Percentiles rank a stretch among this genome's conserved stretches.
Evolutionary conservation across 306 rosid genomes (phyloP).

Genomic region (Malus orientalis): DNA sequence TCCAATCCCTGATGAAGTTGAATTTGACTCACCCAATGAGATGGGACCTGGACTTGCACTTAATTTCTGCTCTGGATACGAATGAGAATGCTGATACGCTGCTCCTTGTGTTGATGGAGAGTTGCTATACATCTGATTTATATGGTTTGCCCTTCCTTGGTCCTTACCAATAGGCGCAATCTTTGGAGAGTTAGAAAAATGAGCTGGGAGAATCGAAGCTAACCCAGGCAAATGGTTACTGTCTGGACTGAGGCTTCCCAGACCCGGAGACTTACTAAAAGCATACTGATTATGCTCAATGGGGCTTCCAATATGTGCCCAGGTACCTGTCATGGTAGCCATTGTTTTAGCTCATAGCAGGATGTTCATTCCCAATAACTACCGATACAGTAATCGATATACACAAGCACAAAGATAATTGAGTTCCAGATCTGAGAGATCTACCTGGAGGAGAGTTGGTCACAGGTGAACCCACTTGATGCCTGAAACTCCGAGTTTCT

Average conservation of each 20-base stretch:
- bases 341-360: slow-evolving; percentile 13
- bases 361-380: slow-evolving; percentile 5
- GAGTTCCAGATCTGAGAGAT: slow-evolving; percentile 9
- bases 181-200: slow-evolving; percentile 55
- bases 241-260: slow-evolving; percentile 59
- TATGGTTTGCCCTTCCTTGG: slow-evolving; percentile 51
- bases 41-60: slow-evolving; percentile 60
- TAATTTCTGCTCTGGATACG: slow-evolving; percentile 60
- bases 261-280: slow-evolving; percentile 63
- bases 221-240: slow-evolving; percentile 69
- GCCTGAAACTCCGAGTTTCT: slow-evolving; percentile 55
- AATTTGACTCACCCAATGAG: slow-evolving; percentile 47
- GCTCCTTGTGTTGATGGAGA: slow-evolving; percentile 46
- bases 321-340: slow-evolving; percentile 44
- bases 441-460: slow-evolving; percentile 89
- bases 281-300: slow-evolving; percentile 60
- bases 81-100: slow-evolving; percentile 52
- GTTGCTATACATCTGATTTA: slow-evolving; percentile 39
- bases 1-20: slow-evolving; percentile 60
- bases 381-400: slow-evolving; percentile 1
- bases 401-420: background rate
- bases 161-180: slow-evolving; percentile 91
- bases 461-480: slow-evolving; percentile 74
- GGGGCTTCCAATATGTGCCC: slow-evolving; percentile 80
- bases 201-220: slow-evolving; percentile 76